phyloP scores from a whole-genome alignment of 164 flowering plant genomes.

The Berberis vulgaris region DNA sequence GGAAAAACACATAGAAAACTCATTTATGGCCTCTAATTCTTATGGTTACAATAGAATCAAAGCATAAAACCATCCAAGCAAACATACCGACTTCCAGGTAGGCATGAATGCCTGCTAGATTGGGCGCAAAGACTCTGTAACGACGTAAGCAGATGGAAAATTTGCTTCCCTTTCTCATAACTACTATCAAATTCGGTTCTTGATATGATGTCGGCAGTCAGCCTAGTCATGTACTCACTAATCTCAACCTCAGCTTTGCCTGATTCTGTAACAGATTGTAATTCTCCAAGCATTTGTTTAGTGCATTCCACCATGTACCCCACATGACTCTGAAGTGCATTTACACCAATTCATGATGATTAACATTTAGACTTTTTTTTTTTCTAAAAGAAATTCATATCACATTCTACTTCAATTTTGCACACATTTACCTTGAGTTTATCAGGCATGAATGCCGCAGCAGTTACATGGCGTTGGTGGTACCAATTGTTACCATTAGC shows the following conservation, averaged over 20 bases:
- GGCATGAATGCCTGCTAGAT: slow-evolving; percentile 62
- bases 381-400: background rate
- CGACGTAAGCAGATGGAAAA: slow-evolving; percentile 53
- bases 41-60: background rate
- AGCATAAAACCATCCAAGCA: background rate
- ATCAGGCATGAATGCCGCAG: slow-evolving; percentile 81
- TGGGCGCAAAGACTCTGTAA: slow-evolving; percentile 69
- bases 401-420: background rate
- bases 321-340: slow-evolving; percentile 28
- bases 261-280: slow-evolving; percentile 27
- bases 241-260: slow-evolving; percentile 71
- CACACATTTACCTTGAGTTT: slow-evolving; percentile 55
- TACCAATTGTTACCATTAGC: slow-evolving; percentile 89
- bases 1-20: background rate
- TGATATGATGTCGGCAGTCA: slow-evolving; percentile 86
- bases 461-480: slow-evolving; percentile 80
- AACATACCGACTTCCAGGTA: slow-evolving; percentile 90
- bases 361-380: background rate
- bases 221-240: slow-evolving; percentile 52
- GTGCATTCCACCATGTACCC: slow-evolving; percentile 89
- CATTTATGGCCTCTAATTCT: background rate
- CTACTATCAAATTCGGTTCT: slow-evolving; percentile 67
- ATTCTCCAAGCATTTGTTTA: slow-evolving; percentile 37
- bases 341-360: background rate
- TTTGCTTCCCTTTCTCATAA: slow-evolving; percentile 77